Evolutionary conservation across 2,329 filamentous ascomycete species (phyloP).

Genomic region (Phaeosphaeria sp.): DNA sequence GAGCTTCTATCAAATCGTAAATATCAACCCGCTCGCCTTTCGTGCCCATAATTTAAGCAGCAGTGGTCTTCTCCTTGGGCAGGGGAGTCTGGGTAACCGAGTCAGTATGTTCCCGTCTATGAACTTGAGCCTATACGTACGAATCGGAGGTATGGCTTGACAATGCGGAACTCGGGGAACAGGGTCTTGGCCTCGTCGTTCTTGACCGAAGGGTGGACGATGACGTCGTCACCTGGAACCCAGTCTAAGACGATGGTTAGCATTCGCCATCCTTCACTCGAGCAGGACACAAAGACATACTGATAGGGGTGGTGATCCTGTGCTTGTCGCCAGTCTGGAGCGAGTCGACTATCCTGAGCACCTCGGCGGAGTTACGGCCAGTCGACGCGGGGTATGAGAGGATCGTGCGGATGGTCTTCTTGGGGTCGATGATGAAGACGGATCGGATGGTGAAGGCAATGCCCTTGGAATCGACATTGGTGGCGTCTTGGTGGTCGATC

Average conservation of each 20-base stretch:
- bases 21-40: too few species aligned
- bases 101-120: not conserved
- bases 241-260: conserved; percentile 49
- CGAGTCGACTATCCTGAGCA: conserved; percentile 59
- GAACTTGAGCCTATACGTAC: not conserved
- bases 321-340: conserved; percentile 66
- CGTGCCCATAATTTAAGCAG: too few species aligned
- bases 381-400: conserved; percentile 69
- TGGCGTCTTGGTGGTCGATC: conserved; percentile 62
- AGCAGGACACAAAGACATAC: conserved; percentile 38
- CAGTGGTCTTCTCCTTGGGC: conserved; percentile 64
- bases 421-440: conserved; percentile 70
- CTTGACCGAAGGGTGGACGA: conserved; percentile 66
- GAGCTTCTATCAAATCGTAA: conserved; percentile 4
- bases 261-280: not conserved
- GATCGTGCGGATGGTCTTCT: conserved; percentile 69
- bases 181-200: conserved; percentile 65
- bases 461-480: conserved; percentile 65
- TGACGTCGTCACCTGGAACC: conserved; percentile 66
- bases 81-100: conserved; percentile 54
- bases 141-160: conserved; percentile 69
- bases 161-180: conserved; percentile 66
- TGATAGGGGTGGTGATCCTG: conserved; percentile 67
- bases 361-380: conserved; percentile 62
- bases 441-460: conserved; percentile 69